Conservation (phyloP, 371 early-diverging fungal species). For the Actinomortierella ambigua region DNA sequence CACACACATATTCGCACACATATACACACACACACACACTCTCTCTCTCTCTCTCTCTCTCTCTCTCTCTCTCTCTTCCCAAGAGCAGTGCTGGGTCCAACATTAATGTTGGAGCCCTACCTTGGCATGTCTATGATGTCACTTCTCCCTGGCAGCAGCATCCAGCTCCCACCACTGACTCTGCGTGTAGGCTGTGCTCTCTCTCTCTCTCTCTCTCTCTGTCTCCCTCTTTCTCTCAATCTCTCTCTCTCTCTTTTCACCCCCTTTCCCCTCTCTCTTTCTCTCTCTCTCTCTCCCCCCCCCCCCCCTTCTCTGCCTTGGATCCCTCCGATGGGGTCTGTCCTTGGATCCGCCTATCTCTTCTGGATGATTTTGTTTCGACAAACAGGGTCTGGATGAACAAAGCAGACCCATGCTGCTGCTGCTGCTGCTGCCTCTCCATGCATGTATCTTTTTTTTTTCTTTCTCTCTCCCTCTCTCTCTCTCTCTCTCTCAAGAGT, state of each 20-base stretch:
- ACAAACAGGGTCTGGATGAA: too few species aligned
- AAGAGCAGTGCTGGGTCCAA: background rate
- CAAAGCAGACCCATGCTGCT: too few species aligned
- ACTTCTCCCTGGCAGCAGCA: background rate
- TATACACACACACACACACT: constrained; percentile 3
- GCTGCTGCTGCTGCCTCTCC: too few species aligned
- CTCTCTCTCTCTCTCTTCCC: background rate
- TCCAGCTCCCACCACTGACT: too few species aligned
- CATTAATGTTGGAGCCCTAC: background rate
- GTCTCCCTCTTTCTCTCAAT: background rate
- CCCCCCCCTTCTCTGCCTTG: background rate
- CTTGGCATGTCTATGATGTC: background rate
- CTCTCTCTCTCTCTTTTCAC: background rate
- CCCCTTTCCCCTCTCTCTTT: background rate
- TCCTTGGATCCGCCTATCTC: background rate
- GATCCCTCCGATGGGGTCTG: background rate
- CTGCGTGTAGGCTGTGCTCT: background rate
- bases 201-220: constrained; percentile 6
- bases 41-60: background rate
- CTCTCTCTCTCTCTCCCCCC: background rate
- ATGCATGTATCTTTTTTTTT: background rate
- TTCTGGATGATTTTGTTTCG: too few species aligned
- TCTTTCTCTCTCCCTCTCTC: background rate
- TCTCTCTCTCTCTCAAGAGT: background rate
- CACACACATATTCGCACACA: background rate